Base-by-base conservation (phyloP, 495 filamentous ascomycete genomes). In the Neurospora sp. region DNA sequence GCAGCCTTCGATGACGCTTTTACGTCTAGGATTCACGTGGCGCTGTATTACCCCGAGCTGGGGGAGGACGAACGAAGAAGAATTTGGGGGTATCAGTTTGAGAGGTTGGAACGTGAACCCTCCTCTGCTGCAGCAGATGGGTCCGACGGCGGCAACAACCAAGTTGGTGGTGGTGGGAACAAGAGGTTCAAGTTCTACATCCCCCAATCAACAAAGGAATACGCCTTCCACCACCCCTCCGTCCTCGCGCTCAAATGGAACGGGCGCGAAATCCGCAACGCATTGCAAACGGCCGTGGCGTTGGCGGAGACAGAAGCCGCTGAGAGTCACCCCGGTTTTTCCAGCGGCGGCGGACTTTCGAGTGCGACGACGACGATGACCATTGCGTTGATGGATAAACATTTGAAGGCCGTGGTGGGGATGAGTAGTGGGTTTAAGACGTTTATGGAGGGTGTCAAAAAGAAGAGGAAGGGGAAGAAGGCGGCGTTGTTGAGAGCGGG, bases 381-480 rank as follows among this genome's bases (percentile, higher is more conserved):
- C 8, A 76, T 83, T 16, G 68, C 75, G 14, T 73, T 84, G 22
- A 71, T 74, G 14, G 82, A 84, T 20, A 79, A 79, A 68, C 81
- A 83, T 59, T 70, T 84, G 1, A 69, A 75, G 18, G 74, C 79
- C 18, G 82, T 84, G 22, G 81, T 78, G 31, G 79, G 77, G 75
- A 81, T 84, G 83, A 83, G 80, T 72, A 70, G 74, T 14, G 79
- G 81, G n/a, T 84, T 84, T 72, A 83, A 80, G 79, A 76, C 78
- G 66, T 81, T 76, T 69, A 42, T 81, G 70, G 71, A 48, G 20
- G 38, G 14, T 41, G 53, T 66, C 1, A 66, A 66, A 14, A 66
- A 16, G 27, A 66, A 37, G 53, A 35, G 27, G 14, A 73, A 69
- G 69, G 39, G 8, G 74, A 76, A 10, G 72, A 74, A 5, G 53